phyloP scores from a whole-genome alignment of 2,329 filamentous ascomycete species.

The Diaporthe sp. region DNA sequence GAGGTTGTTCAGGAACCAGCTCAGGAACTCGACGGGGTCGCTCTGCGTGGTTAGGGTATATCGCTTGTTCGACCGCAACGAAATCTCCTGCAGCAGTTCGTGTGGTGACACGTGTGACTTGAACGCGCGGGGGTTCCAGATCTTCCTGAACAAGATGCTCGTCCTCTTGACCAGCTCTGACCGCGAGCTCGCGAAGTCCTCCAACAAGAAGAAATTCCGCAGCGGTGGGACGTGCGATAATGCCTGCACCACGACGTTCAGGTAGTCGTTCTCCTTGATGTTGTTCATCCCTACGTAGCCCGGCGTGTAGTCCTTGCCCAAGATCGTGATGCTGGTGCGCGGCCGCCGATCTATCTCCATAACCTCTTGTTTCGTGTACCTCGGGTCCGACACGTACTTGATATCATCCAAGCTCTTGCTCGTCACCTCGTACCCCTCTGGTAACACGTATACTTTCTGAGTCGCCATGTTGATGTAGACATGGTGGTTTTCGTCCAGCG shows the following conservation, averaged over 20 bases:
- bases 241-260: slow-evolving; percentile 94
- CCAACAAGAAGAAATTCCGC: slow-evolving; percentile 91
- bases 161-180: slow-evolving; percentile 91
- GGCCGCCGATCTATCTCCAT: slow-evolving; percentile 79
- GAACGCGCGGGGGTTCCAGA: slow-evolving; percentile 98
- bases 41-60: slow-evolving; percentile 93
- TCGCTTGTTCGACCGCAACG: slow-evolving; percentile 89
- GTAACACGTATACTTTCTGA: slow-evolving; percentile 90
- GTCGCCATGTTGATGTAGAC: slow-evolving; percentile 98
- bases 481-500: slow-evolving; percentile 94
- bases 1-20: slow-evolving; percentile 97
- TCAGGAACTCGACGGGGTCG: slow-evolving; percentile 95
- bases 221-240: slow-evolving; percentile 91
- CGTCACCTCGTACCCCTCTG: slow-evolving; percentile 96
- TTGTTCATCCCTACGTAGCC: slow-evolving; percentile 99
- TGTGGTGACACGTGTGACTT: slow-evolving; percentile 97
- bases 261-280: slow-evolving; percentile 99
- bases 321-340: slow-evolving; percentile 80
- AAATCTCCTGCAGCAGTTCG: slow-evolving; percentile 95
- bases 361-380: slow-evolving; percentile 85
- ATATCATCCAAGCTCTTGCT: slow-evolving; percentile 97
- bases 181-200: slow-evolving; percentile 76
- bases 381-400: slow-evolving; percentile 96
- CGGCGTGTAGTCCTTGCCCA: slow-evolving; percentile 88
- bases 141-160: slow-evolving; percentile 91